These are phyloP conservation scores for Huntiella decipiens DNA, from an alignment of 2,329 filamentous ascomycete species.

Conservation along the genomic window DNA sequence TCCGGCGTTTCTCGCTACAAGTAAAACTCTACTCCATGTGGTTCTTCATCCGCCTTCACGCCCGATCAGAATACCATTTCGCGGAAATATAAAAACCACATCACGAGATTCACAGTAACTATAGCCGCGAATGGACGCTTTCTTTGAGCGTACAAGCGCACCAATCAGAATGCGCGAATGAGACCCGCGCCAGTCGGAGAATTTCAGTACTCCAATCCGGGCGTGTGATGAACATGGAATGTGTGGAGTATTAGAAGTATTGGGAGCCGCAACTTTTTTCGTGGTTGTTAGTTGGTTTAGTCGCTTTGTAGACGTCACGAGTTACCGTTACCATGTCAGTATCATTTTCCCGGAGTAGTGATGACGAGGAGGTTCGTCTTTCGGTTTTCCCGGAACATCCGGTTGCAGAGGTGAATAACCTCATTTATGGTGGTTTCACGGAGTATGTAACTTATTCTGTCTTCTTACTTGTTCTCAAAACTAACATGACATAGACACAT, in stretches of 20 bases:
- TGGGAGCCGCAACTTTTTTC: background rate
- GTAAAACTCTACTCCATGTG: too few relatives aligned
- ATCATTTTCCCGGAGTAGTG: conserved; percentile 49
- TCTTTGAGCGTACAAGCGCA: too few relatives aligned
- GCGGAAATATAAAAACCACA: too few relatives aligned
- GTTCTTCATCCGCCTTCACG: too few relatives aligned
- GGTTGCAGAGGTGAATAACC: conserved; percentile 56
- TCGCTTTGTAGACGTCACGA: too few relatives aligned
- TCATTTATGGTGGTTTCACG: conserved; percentile 70
- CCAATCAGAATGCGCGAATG: too few relatives aligned
- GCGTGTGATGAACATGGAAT: background rate
- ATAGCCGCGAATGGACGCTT: too few relatives aligned
- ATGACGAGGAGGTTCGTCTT: conserved; percentile 42
- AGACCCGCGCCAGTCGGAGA: too few relatives aligned
- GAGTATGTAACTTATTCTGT: conserved; percentile 34
- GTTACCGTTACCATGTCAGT: conserved; percentile 23
- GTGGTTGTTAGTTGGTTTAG: too few relatives aligned
- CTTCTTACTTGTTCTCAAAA: background rate
- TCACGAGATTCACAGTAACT: too few relatives aligned
- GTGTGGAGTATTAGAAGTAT: background rate
- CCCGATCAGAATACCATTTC: too few relatives aligned
- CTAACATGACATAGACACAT: conserved; percentile 41
- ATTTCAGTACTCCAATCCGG: background rate
- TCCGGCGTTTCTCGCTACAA: too few relatives aligned
- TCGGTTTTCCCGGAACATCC: conserved; percentile 43